phyloP scores from a whole-genome alignment of 495 filamentous ascomycete species.

The Saxispiralis lemnorum region DNA sequence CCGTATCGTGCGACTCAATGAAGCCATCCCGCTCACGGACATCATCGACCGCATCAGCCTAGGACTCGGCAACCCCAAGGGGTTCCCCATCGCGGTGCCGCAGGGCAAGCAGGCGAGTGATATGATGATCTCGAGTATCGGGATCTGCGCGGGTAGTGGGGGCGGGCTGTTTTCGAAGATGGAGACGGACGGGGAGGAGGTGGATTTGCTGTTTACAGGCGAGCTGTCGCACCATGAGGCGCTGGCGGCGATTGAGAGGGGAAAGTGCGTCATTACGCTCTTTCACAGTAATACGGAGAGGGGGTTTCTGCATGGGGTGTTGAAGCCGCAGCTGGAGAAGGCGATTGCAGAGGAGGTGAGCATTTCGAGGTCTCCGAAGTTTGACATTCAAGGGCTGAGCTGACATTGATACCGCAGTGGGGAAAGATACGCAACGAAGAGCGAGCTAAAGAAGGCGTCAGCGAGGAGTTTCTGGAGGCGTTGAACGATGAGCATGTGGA shows the following conservation, averaged over 20 bases:
- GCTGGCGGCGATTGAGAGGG: conserved; percentile 68
- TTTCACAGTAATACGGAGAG: conserved; percentile 88
- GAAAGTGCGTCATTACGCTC: conserved; percentile 62
- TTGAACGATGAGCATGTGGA: conserved; percentile 34
- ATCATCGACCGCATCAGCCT: conserved; percentile 45
- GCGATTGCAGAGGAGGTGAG: conserved; percentile 32
- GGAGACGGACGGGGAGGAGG: conserved; percentile 16
- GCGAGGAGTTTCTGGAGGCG: conserved; percentile 28
- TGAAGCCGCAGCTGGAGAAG: conserved; percentile 45
- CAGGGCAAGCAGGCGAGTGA: conserved; percentile 34
- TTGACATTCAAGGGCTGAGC: neutral
- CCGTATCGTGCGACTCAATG: conserved; percentile 45
- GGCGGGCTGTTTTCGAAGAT: conserved; percentile 51
- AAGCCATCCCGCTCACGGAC: conserved; percentile 38
- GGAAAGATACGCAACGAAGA: conserved; percentile 27
- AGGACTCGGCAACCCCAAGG: conserved; percentile 44
- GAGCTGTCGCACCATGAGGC: conserved; percentile 89
- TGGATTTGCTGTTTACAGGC: conserved; percentile 72
- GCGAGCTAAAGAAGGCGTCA: conserved; percentile 20
- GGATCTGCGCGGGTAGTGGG: conserved; percentile 75
- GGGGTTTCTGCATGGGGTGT: conserved; percentile 52
- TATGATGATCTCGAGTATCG: conserved; percentile 41
- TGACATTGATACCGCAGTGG: conserved; percentile 23
- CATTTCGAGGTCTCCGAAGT: neutral
- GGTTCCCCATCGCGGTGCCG: conserved; percentile 52